Evolutionary conservation across 495 filamentous ascomycete species (phyloP), one percentile per base, ranked within the genome.

Genomic region (Podospora comata): DNA sequence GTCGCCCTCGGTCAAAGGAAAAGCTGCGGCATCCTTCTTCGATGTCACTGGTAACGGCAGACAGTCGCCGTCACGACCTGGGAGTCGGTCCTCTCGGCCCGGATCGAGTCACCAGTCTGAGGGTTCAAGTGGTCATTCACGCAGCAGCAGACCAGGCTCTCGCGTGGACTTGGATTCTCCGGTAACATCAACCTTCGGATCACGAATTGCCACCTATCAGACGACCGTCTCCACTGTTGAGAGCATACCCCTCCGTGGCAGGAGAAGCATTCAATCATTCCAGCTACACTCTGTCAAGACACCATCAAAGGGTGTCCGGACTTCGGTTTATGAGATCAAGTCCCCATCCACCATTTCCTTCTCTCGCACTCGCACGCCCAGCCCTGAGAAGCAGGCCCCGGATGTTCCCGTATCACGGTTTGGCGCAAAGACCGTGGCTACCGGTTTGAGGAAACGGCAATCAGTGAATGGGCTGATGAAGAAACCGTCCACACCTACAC

Each of bases 401-500:
- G 74, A 70, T 34, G 69, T 71, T 28, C 62, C 79, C 16, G 64
- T 70, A 26, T 70, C 81, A 39, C 80, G 80, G 61, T 76, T 78
- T 60, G 83, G 79, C 26, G 81, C 82, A 44, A 89, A 85, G 71
- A 84, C 81, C 1, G 64, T 86, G 69, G 78, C 79, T 15, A 72
- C 82, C 32, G 74, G 82, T 2, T 75, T 85, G 0, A 86, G 85
- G 60, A 73, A 86, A 53, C 83, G 87, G 18, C 84, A 86, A 18
- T 85, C 88, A 9, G 71, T 88, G 3, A 83, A 78, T 63, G 85
- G 82, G 19, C 73, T 86, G 3, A 85, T 85, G 68, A 81, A 77
- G 56, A 89, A 88, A 62, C 81, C 87, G 26, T 79, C 80, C 11
- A 72, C 81, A 61, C 75, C 82, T 5, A 73, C 78, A 18, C 74